phyloP scores from a whole-genome alignment of 192 early-diverging fungal species.

The Coemansia sp. region DNA sequence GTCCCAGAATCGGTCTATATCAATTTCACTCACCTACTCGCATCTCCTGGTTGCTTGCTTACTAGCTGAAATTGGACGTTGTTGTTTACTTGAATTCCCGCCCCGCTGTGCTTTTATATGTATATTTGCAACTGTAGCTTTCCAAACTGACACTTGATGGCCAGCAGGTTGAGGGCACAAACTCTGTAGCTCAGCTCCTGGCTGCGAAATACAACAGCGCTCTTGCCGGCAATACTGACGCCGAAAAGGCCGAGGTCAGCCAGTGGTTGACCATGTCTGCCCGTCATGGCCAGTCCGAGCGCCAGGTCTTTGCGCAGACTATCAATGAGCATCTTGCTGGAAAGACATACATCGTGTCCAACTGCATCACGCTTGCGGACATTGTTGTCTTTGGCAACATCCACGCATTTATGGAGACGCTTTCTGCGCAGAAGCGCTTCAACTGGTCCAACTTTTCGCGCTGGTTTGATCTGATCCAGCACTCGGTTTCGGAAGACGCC shows the following conservation, averaged over 20 bases:
- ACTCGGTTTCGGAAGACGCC: slow-evolving; percentile 54
- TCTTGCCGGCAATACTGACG: slow-evolving; percentile 36
- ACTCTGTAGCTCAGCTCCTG: slow-evolving; percentile 40
- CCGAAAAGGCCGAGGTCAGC: slow-evolving; percentile 49
- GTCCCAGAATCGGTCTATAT: too few species aligned
- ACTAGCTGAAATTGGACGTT: not conserved
- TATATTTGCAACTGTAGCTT: slow-evolving; percentile 14
- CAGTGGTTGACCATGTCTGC: slow-evolving; percentile 58
- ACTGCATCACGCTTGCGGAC: slow-evolving; percentile 66
- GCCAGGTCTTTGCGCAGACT: slow-evolving; percentile 47
- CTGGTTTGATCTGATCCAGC: slow-evolving; percentile 81
- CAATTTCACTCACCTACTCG: too few species aligned
- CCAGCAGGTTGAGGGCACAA: slow-evolving; percentile 43
- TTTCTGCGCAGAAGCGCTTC: slow-evolving; percentile 60
- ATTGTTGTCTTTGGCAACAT: slow-evolving; percentile 67
- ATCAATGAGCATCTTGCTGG: slow-evolving; percentile 66
- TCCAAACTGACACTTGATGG: slow-evolving; percentile 41
- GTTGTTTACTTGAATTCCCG: not conserved
- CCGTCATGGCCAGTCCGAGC: slow-evolving; percentile 44
- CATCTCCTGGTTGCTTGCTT: too few species aligned
- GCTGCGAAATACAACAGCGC: slow-evolving; percentile 43
- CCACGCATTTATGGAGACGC: slow-evolving; percentile 57
- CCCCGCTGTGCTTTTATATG: not conserved
- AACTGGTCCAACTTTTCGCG: slow-evolving; percentile 63
- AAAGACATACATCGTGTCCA: slow-evolving; percentile 66